Evolutionary conservation across 805 yeast species (phyloP), one percentile per base, ranked within the genome.

Genomic region (Candida berthetii): DNA sequence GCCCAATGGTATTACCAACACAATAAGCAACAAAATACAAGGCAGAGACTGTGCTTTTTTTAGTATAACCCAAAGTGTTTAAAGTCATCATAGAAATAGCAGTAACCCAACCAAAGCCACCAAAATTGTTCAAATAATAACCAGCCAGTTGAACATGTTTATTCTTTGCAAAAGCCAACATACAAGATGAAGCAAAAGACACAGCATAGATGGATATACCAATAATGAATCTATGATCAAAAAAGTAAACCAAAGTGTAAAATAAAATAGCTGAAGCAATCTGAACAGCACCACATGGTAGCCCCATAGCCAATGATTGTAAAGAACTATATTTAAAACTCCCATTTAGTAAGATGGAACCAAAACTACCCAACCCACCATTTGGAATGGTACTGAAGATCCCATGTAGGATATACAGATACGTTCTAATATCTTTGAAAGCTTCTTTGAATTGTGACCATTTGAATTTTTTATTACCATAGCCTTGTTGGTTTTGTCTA

Each of bases 1-100:
- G 80, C 3, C 83, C 83, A 38, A 68, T 59, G 37, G 74, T 58
- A 51, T 76, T 78, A 18, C 83, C 83, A 8, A 65, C 71, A 54
- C 78, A 71, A 57, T 69, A 76, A 5, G 72, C 74, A 38, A 77
- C 52, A 33, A 78, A 62, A 43, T 62, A 57, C 25, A 71, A 47
- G 2, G 76, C 72, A 50, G 66, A 73, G 2, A 64, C 69, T 2
- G 72, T 63, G 37, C 66, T 57, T 53, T 76, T 76, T 61, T 78
- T 79, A 27, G 85, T 77, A 42, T 75, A 44, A 32, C 48, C 48
- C 7, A 37, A 38, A 18, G 42, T 34, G 20, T 49, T 49, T 14
- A 41, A 29, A 9, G 37, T 11, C n/a, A 42, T 38, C 9, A 13
- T 11, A 24, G 19, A 14, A 22, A 32, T 14, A 16, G 24, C 25